These are phyloP conservation scores for Stephania cephalantha DNA, from an alignment of 164 flowering plant species.

Conservation along the genomic window DNA sequence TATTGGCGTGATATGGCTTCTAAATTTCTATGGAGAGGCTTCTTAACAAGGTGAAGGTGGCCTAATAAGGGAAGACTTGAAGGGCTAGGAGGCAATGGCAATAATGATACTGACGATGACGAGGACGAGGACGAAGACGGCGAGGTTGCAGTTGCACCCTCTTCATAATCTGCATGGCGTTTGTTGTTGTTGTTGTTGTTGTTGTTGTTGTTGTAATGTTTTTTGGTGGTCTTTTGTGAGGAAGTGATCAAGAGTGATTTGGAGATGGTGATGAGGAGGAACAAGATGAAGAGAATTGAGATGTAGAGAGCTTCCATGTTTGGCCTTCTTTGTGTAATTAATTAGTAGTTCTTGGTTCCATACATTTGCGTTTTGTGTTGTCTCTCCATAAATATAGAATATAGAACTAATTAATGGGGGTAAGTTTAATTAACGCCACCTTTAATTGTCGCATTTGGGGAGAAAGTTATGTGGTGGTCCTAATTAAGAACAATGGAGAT, in stretches of 20 bases:
- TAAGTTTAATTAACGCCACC: no score
- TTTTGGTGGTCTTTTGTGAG: neutral
- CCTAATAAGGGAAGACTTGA: conserved; percentile 28
- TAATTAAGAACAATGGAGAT: no score
- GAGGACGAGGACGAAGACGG: no score
- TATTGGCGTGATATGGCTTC: conserved; percentile 12
- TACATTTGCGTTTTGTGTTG: no score
- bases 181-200: neutral
- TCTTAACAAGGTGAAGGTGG: conserved; percentile 28
- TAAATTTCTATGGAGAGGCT: conserved; percentile 24
- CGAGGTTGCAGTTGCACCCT: no score
- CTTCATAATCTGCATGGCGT: neutral
- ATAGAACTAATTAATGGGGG: no score
- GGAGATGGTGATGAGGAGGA: conserved; percentile 6
- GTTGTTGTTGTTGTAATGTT: neutral
- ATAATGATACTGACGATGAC: neutral
- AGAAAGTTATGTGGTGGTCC: no score
- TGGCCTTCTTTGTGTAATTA: no score
- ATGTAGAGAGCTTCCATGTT: neutral
- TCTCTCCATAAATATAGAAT: no score
- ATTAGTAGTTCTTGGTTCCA: no score
- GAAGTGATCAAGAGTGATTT: neutral
- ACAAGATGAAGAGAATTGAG: neutral
- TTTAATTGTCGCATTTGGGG: no score
- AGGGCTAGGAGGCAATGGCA: conserved; percentile 18